These are phyloP conservation scores for Apiospora malaysiana DNA, from an alignment of 2,329 filamentous ascomycete species.

Conservation along the genomic window DNA sequence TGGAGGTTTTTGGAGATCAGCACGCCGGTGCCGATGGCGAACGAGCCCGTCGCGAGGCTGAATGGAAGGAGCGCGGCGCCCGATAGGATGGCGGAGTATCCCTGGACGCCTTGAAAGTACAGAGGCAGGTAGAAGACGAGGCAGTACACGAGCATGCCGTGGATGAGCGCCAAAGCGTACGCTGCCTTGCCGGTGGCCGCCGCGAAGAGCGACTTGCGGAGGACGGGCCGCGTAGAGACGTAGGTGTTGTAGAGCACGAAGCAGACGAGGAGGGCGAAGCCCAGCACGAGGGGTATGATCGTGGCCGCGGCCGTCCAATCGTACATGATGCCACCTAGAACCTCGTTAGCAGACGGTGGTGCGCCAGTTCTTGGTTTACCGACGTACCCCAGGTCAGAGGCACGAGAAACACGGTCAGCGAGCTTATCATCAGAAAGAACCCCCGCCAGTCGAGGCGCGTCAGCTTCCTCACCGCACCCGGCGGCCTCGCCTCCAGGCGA, in stretches of 20 bases:
- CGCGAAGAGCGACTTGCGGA: conserved; percentile 27
- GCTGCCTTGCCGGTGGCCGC: conserved; percentile 27
- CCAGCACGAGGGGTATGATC: conserved; percentile 65
- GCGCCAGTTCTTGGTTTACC: background rate
- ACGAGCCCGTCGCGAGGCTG: conserved; percentile 68
- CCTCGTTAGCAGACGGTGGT: background rate
- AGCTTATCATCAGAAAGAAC: conserved; percentile 62
- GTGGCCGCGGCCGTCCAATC: conserved; percentile 67
- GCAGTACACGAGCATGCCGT: conserved; percentile 28
- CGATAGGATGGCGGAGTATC: conserved; percentile 57
- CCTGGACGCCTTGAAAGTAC: conserved; percentile 58
- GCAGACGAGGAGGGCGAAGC: conserved; percentile 53
- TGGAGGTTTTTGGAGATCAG: conserved; percentile 46
- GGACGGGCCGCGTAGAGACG: conserved; percentile 53
- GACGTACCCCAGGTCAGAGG: conserved; percentile 46
- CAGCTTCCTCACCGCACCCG: conserved; percentile 54
- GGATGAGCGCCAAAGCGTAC: conserved; percentile 29
- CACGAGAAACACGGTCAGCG: conserved; percentile 28
- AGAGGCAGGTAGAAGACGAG: conserved; percentile 43
- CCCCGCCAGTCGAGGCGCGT: conserved; percentile 68
- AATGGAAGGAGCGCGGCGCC: conserved; percentile 64
- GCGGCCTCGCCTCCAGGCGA: conserved; percentile 53
- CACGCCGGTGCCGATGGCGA: conserved; percentile 61
- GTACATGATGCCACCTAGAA: conserved; percentile 70
- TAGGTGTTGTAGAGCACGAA: conserved; percentile 61